Evolutionary conservation across 2,329 filamentous ascomycete species (phyloP), one percentile per base, ranked within the genome.

Genomic region (Ceratocystis huliohia): DNA sequence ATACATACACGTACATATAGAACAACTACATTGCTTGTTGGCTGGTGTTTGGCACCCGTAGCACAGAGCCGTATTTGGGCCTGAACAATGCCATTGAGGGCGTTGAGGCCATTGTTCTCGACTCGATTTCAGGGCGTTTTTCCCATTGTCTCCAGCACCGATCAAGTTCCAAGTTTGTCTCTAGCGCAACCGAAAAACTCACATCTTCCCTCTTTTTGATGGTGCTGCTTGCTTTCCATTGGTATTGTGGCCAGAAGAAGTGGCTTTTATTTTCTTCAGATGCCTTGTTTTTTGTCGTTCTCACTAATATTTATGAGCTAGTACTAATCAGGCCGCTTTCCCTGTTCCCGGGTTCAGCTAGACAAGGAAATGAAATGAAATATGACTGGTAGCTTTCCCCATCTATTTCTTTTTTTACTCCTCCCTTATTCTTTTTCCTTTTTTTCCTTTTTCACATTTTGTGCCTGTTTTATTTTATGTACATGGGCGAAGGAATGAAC

Each of bases 291-390:
- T 25, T 28, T 28, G 17, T 1, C 50, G 4, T 30, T 30, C 10
- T 56, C 10, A 5, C 10, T 56, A 22, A 20, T 48, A n/a, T 7
- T 48, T 17, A 30, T 22, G 50, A 25, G 25, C 50, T 25, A 22
- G 50, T 30, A 25, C 50, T 25, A 56, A 25, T 22, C 15, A 15
- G 13, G 50, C 25, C 5, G 20, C 50, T 33, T 57, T 57, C 53
- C 53, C 53, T 57, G 53, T 57, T 57, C 53, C 53, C 33, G 53
- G 53, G 22, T 33, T 57, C 53, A 57, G 53, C 53, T 57, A 28
- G 53, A 30, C 53, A 57, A 30, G 53, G 53, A 33, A 57, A 33
- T 57, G 53, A 57, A 57, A 57, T 57, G 25, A 57, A 57, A 57
- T 33, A 15, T 57, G 53, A 57, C 28, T 28, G 6, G 25, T 56